These are phyloP conservation scores for Kregervanrija delftensis DNA, from an alignment of 805 yeast species.

Conservation along the genomic window DNA sequence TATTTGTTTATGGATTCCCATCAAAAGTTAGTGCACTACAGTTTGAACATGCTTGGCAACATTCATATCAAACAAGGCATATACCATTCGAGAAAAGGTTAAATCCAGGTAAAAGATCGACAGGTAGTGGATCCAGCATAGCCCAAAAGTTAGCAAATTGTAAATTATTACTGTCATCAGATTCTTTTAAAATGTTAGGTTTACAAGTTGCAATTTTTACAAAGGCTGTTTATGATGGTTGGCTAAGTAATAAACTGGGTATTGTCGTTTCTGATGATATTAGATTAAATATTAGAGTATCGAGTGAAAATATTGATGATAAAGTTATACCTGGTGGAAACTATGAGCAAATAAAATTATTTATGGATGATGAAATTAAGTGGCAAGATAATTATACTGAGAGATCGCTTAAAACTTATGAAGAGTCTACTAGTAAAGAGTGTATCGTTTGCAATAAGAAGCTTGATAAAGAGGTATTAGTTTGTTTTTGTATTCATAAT, in stretches of 20 bases:
- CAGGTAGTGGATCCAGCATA: conserved; percentile 32
- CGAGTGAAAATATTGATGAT: conserved; percentile 1
- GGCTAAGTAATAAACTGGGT: conserved; percentile 31
- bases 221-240: conserved; percentile 22
- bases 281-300: conserved; percentile 9
- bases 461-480: conserved; percentile 9
- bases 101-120: conserved; percentile 25
- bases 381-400: conserved; percentile 13
- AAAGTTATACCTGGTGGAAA: conserved; percentile 22
- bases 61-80: conserved; percentile 58
- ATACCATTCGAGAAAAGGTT: conserved; percentile 36
- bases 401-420: conserved; percentile 10
- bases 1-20: conserved; percentile 66
- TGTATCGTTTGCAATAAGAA: conserved; percentile 13
- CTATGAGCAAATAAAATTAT: conserved; percentile 21
- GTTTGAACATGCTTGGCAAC: conserved; percentile 86
- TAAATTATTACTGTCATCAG: conserved; percentile 34
- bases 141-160: conserved; percentile 43
- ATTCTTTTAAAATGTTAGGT: conserved; percentile 38
- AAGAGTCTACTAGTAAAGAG: conserved; percentile 2
- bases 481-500: conserved; percentile 20
- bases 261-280: conserved; percentile 19
- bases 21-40: conserved; percentile 63
- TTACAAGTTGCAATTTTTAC: conserved; percentile 42
- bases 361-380: conserved; percentile 9